A percentile compares a stretch with the other conserved stretches of the same genome.
These are phyloP conservation scores for Leishmania amazonensis DNA, from an alignment of 208 protist genomes.

Conservation along the genomic window DNA sequence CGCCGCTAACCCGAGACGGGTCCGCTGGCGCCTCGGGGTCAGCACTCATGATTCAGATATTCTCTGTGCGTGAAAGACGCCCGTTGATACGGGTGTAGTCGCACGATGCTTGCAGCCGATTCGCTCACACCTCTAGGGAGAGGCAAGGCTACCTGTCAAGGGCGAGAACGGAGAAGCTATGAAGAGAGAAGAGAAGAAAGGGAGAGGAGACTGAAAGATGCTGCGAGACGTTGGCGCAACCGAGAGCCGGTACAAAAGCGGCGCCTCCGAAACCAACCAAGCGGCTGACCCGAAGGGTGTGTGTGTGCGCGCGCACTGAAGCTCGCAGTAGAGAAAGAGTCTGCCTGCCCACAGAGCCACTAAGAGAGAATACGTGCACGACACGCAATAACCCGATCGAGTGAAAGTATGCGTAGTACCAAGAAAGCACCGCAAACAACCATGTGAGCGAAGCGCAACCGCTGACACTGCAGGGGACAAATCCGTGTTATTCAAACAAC, in stretches of 20 bases:
- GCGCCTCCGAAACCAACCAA: not conserved
- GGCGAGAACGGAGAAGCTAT: slow-evolving; percentile 4
- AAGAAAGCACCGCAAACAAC: not conserved
- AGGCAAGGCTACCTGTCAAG: not conserved
- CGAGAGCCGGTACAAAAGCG: not conserved
- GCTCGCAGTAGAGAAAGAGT: not conserved
- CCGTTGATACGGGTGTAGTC: not conserved
- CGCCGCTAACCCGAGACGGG: slow-evolving; percentile 57
- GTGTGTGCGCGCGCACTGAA: not conserved
- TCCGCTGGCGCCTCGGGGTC: slow-evolving; percentile 68
- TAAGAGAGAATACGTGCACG: not conserved
- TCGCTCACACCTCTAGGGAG: not conserved
- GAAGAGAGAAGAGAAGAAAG: slow-evolving; percentile 13
- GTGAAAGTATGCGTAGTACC: not conserved
- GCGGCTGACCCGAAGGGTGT: not conserved
- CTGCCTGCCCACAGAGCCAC: not conserved
- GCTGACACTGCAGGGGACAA: not conserved
- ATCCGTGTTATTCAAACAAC: not conserved
- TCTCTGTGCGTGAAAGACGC: not conserved
- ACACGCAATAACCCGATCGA: not conserved
- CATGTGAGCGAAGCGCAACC: not conserved
- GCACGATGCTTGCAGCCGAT: not conserved
- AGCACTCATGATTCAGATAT: slow-evolving; percentile 51
- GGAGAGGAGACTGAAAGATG: not conserved
- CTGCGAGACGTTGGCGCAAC: not conserved